These are phyloP conservation scores for Lodderomyces metapsilosis DNA, from an alignment of 1,139 yeast species.

Conservation along the genomic window DNA sequence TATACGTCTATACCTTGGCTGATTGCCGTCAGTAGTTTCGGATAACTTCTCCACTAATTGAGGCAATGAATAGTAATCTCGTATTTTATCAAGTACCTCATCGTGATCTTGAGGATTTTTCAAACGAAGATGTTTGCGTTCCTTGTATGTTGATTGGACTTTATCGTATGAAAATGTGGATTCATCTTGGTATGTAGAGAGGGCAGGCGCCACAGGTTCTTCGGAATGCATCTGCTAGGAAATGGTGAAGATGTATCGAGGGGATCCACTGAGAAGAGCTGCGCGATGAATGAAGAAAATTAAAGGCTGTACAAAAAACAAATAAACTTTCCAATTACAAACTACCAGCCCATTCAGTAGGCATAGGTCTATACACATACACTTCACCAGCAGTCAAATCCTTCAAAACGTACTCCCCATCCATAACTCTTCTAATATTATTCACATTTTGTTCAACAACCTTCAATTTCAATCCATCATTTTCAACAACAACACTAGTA, in stretches of 20 bases:
- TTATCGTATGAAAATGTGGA: constrained; percentile 45
- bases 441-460: constrained; percentile 65
- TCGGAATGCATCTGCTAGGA: constrained; percentile 11
- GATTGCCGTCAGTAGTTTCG: constrained; percentile 19
- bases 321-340: not conserved
- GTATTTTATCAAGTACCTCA: constrained; percentile 31
- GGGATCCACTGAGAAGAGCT: not conserved
- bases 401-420: constrained; percentile 43
- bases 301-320: not conserved
- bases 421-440: constrained; percentile 47
- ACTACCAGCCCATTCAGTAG: constrained; percentile 50
- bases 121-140: constrained; percentile 33
- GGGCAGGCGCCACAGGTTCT: constrained; percentile 47
- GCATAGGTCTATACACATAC: constrained; percentile 55
- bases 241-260: not conserved
- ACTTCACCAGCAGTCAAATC: constrained; percentile 50
- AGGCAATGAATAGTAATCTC: constrained; percentile 52
- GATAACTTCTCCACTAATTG: constrained; percentile 40
- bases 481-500: constrained; percentile 56
- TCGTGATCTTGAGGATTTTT: constrained; percentile 19
- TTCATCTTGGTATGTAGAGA: constrained; percentile 62
- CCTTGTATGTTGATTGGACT: constrained; percentile 27
- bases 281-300: no score
- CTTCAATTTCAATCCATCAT: constrained; percentile 28
- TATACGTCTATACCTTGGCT: constrained; percentile 42